A percentile compares a stretch with the other conserved stretches of the same genome.
phyloP scores from a whole-genome alignment of 441 rosid species.

The Gossypium trilobum region DNA sequence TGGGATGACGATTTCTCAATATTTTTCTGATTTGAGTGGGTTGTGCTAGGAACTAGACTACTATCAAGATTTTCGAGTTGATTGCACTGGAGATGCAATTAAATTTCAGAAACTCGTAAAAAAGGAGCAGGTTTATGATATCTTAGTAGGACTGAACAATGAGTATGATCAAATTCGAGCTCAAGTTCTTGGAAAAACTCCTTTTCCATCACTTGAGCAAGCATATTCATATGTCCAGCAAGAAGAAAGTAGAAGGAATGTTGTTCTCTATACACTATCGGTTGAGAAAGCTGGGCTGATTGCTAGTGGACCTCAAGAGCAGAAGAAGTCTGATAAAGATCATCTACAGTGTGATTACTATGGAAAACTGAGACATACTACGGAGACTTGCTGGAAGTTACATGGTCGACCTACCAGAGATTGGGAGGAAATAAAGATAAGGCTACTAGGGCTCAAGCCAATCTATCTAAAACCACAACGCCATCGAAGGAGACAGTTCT shows the following conservation, averaged over 20 bases:
- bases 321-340: background rate
- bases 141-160: too few species aligned
- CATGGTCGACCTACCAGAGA: background rate
- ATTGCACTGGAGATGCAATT: too few species aligned
- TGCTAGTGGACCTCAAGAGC: background rate
- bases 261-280: background rate
- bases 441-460: background rate
- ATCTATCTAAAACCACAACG: background rate
- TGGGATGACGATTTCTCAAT: too few species aligned
- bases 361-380: background rate
- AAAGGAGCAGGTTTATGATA: too few species aligned
- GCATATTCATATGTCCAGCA: too few species aligned
- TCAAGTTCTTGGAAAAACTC: too few species aligned
- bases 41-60: too few species aligned
- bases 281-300: background rate
- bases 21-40: too few species aligned
- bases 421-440: background rate
- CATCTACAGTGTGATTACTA: background rate
- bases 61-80: too few species aligned
- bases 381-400: background rate
- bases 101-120: too few species aligned
- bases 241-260: background rate
- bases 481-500: background rate
- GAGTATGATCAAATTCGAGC: too few species aligned
- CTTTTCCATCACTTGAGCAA: too few species aligned